Evolutionary conservation across 345 rosid species (phyloP).

Genomic region (Anacardium occidentale): DNA sequence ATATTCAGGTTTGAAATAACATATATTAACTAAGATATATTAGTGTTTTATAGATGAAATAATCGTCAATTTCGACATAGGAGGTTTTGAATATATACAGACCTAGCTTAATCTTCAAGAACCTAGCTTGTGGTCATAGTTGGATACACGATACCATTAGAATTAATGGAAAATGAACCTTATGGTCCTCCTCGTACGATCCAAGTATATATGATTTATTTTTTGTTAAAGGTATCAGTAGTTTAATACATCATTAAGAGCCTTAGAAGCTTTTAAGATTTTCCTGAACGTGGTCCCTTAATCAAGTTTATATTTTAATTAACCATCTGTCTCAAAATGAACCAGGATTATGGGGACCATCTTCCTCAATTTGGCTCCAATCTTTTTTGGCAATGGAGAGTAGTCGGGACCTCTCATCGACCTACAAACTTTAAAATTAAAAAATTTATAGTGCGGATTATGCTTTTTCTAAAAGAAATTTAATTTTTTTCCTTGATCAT

Average conservation of each 20-base stretch:
- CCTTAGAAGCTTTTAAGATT: slow-evolving; percentile 3
- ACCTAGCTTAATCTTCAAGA: no score
- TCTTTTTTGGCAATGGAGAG: neutral
- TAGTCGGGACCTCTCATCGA: slow-evolving; percentile 24
- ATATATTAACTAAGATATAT: no score
- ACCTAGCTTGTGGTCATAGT: no score
- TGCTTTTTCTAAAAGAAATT: neutral
- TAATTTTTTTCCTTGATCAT: neutral
- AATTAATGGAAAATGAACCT: neutral
- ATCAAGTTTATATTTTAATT: slow-evolving; percentile 5
- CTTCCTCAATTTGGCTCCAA: slow-evolving; percentile 2
- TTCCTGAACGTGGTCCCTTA: slow-evolving; percentile 33
- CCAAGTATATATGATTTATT: slow-evolving; percentile 7
- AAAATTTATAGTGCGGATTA: neutral
- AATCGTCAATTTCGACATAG: no score
- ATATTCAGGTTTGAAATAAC: no score
- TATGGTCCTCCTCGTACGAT: slow-evolving; percentile 28
- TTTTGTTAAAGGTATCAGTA: slow-evolving; percentile 12
- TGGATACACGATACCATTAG: no score
- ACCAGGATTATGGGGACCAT: slow-evolving; percentile 29
- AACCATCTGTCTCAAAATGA: slow-evolving; percentile 6
- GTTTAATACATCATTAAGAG: neutral
- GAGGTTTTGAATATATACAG: no score
- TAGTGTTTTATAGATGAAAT: no score
- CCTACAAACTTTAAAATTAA: neutral